Conservation (phyloP, 2,329 filamentous ascomycete species). For the Sarocladium oryzae region DNA sequence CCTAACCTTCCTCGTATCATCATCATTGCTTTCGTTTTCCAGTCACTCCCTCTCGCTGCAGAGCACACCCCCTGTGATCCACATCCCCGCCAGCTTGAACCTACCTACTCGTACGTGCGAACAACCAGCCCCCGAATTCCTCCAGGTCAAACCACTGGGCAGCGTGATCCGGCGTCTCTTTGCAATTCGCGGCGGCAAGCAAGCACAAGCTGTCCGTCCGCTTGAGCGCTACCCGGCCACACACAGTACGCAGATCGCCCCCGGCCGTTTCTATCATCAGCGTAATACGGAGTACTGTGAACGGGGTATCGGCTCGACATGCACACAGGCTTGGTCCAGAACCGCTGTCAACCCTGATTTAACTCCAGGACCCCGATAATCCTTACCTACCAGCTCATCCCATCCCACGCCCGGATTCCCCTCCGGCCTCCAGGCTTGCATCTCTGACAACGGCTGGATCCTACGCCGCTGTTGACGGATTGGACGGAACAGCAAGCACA, state of each 20-base stretch:
- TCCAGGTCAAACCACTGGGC: not conserved
- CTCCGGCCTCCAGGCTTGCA: conserved; percentile 1
- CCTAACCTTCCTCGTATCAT: conserved; percentile 6
- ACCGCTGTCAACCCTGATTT: conserved; percentile 1
- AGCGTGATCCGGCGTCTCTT: conserved; percentile 2
- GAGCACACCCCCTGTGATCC: not conserved
- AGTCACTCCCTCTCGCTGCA: conserved; percentile 1
- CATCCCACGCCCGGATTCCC: not conserved
- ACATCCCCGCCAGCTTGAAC: not conserved
- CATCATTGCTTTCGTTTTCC: conserved; percentile 1
- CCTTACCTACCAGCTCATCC: not conserved
- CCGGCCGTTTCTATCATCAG: not conserved
- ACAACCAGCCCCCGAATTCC: not conserved
- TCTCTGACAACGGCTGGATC: not conserved
- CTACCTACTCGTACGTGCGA: not conserved
- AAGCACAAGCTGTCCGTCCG: not conserved
- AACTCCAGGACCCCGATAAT: conserved; percentile 1
- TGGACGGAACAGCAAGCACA: not conserved
- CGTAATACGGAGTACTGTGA: no score
- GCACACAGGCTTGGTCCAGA: conserved; percentile 8
- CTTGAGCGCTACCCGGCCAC: not conserved
- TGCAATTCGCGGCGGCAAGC: not conserved
- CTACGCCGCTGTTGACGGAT: not conserved
- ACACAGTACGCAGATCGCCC: not conserved
- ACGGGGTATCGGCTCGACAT: conserved; percentile 5